Percentiles rank a stretch among this genome's conserved stretches.
These are phyloP conservation scores for Saturnispora hagleri DNA, from an alignment of 805 yeast genomes.

Conservation along the genomic window DNA sequence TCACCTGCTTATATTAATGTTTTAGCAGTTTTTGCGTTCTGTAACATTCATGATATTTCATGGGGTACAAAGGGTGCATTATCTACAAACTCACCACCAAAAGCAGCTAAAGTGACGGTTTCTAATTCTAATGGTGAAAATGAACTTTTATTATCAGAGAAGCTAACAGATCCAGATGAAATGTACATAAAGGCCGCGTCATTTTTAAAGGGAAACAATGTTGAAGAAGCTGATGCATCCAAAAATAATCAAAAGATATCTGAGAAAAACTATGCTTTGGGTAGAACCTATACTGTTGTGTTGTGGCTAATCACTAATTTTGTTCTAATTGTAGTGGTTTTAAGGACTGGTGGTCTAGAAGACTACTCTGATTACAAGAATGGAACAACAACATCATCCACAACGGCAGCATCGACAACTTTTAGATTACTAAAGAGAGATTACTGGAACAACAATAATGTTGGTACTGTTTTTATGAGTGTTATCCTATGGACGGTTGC, in stretches of 20 bases:
- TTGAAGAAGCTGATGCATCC: slow-evolving; percentile 31
- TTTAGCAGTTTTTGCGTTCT: slow-evolving; percentile 84
- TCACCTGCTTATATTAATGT: slow-evolving; percentile 88
- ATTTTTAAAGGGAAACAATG: slow-evolving; percentile 32
- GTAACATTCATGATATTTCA: slow-evolving; percentile 89
- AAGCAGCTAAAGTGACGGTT: slow-evolving; percentile 37
- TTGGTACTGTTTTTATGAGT: slow-evolving; percentile 51
- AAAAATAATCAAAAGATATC: slow-evolving; percentile 17
- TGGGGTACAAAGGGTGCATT: slow-evolving; percentile 95
- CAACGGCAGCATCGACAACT: slow-evolving; percentile 23
- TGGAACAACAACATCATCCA: slow-evolving; percentile 13
- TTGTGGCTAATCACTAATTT: slow-evolving; percentile 83
- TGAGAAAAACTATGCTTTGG: slow-evolving; percentile 73
- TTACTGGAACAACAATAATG: slow-evolving; percentile 14
- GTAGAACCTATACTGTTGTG: slow-evolving; percentile 81
- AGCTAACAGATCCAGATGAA: slow-evolving; percentile 25
- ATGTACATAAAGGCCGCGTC: slow-evolving; percentile 20
- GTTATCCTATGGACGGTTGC: slow-evolving; percentile 91
- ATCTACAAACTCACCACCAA: slow-evolving; percentile 46
- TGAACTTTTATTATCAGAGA: slow-evolving; percentile 22
- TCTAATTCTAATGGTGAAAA: slow-evolving; percentile 11
- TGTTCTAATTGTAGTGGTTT: slow-evolving; percentile 66
- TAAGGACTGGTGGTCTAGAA: slow-evolving; percentile 73
- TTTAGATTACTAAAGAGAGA: slow-evolving; percentile 25
- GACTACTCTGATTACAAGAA: slow-evolving; percentile 22